Evolutionary conservation across 75 land plant species (phyloP).

Genomic region (Chamaecyparis obtusa): DNA sequence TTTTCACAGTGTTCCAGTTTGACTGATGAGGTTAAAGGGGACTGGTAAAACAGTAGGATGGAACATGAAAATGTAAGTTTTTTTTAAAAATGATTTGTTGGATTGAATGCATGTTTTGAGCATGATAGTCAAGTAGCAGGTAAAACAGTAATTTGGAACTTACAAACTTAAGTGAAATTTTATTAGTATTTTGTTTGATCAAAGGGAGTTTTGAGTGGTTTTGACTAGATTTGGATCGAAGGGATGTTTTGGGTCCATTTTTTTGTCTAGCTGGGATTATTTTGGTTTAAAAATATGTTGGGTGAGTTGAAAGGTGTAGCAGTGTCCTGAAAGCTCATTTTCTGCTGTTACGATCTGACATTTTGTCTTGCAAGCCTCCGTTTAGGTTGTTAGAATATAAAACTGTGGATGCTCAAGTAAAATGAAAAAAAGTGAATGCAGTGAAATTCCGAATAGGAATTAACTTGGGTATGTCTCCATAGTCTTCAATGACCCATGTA

Average conservation of each 20-base stretch:
- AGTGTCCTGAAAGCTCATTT: neutral
- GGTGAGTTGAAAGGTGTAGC: neutral
- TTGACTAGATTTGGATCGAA: neutral
- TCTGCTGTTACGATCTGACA: conserved; percentile 2
- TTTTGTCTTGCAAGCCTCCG: neutral
- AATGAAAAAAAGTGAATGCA: neutral
- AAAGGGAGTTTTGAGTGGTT: neutral
- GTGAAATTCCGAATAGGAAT: neutral
- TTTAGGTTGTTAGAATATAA: neutral
- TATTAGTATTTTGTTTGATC: too few relatives aligned
- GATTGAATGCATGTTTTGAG: neutral
- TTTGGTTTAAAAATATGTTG: neutral
- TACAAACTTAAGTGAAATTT: too few relatives aligned
- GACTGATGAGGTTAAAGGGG: neutral
- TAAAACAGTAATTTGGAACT: too few relatives aligned
- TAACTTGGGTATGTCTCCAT: neutral
- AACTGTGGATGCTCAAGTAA: neutral
- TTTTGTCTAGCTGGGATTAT: neutral
- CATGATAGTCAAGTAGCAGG: neutral
- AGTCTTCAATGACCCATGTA: neutral
- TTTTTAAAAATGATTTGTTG: neutral
- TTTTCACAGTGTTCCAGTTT: neutral
- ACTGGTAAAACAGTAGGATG: conserved; percentile 10
- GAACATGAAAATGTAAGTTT: conserved; percentile 1
- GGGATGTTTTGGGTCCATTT: neutral